A percentile compares a stretch with the other conserved stretches of the same genome.
Conservation (phyloP, 495 filamentous ascomycete genomes). For the Lepraria neglecta region DNA sequence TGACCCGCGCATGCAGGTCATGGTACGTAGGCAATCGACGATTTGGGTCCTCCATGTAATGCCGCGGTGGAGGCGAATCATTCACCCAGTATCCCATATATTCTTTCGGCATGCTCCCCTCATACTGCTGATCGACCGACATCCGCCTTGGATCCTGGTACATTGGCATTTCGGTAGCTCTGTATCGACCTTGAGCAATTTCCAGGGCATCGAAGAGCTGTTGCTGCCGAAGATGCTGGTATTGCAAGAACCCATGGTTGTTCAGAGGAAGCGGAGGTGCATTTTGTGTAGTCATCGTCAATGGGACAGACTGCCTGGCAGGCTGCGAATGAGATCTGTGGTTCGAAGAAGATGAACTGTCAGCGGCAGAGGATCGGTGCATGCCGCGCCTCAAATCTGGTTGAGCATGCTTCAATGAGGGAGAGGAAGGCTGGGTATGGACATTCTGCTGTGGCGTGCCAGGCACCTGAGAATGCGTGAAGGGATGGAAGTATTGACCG, state of each 20-base stretch:
- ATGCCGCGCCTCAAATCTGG: constrained; percentile 53
- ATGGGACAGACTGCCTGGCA: constrained; percentile 45
- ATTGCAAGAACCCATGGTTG: constrained; percentile 37
- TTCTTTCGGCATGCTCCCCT: constrained; percentile 49
- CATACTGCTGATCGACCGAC: constrained; percentile 26
- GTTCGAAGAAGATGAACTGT: constrained; percentile 46
- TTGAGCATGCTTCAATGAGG: constrained; percentile 46
- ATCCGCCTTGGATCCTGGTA: constrained; percentile 25
- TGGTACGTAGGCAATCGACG: constrained; percentile 43
- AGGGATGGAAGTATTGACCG: constrained; percentile 44
- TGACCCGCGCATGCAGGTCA: constrained; percentile 44
- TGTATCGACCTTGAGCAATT: constrained; percentile 27
- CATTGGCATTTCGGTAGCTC: constrained; percentile 25
- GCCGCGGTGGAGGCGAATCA: constrained; percentile 49
- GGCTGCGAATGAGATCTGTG: constrained; percentile 62
- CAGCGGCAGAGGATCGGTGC: constrained; percentile 51
- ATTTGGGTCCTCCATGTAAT: constrained; percentile 43
- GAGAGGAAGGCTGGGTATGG: constrained; percentile 57
- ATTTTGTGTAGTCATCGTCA: constrained; percentile 16
- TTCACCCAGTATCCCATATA: constrained; percentile 62
- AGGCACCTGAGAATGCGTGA: constrained; percentile 42
- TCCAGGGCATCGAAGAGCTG: constrained; percentile 18
- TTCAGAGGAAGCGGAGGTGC: constrained; percentile 32
- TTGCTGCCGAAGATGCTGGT: constrained; percentile 32
- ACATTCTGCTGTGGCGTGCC: constrained; percentile 43